A percentile compares a stretch with the other conserved stretches of the same genome.
Evolutionary conservation across 371 early-diverging fungal genomes (phyloP).

Genomic region (Mortierella polycephala): DNA sequence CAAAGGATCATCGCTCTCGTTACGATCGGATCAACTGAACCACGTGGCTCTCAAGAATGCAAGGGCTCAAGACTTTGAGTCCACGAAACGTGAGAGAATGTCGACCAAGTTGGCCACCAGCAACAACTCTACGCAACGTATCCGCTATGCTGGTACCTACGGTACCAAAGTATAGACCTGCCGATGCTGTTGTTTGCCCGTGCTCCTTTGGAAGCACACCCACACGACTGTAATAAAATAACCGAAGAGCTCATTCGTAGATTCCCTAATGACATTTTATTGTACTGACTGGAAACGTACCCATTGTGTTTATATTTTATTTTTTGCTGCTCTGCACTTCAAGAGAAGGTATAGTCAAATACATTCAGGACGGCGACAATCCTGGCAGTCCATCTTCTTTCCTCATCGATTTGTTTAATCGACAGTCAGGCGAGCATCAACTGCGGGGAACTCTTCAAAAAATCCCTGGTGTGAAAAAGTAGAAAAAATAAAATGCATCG

Average conservation of each 20-base stretch:
- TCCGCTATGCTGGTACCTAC: not conserved
- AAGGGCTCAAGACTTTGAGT: slow-evolving; percentile 28
- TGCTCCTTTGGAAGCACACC: no score
- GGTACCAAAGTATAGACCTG: slow-evolving; percentile 27
- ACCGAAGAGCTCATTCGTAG: no score
- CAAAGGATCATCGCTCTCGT: slow-evolving; percentile 16
- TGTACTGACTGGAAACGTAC: no score
- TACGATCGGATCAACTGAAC: slow-evolving; percentile 12
- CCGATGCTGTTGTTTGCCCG: not conserved
- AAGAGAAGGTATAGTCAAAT: not conserved
- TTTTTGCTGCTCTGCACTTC: no score
- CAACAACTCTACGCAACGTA: slow-evolving; percentile 15
- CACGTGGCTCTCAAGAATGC: slow-evolving; percentile 12
- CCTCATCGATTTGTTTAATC: slow-evolving; percentile 52
- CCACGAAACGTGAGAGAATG: slow-evolving; percentile 18
- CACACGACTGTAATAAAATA: no score
- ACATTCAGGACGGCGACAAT: not conserved
- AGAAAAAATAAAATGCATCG: not conserved
- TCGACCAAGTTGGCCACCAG: slow-evolving; percentile 8
- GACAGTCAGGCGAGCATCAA: slow-evolving; percentile 67
- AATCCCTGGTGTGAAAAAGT: slow-evolving; percentile 57
- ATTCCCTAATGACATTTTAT: not conserved
- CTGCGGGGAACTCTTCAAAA: slow-evolving; percentile 68
- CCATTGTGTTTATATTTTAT: no score
- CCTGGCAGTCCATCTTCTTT: not conserved